Base-by-base conservation (phyloP, 352 stramenopile genomes). In the Phytophthora podocarpi region DNA sequence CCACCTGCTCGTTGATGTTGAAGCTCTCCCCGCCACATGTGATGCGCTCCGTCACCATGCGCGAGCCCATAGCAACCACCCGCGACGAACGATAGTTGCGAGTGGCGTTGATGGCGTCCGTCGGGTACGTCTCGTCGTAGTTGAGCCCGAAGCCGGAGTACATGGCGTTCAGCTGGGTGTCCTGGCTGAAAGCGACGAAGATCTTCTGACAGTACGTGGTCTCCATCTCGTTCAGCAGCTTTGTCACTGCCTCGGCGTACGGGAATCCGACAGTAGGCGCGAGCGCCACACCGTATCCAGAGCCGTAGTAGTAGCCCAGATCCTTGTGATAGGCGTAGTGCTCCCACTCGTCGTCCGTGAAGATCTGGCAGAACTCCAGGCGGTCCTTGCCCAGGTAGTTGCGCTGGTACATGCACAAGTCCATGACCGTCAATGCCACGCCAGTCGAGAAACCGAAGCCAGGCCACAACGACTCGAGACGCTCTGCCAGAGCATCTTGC, bases 321-420 rank as follows among this genome's bases (percentile, higher is more conserved):
- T 83, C 76, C 48, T 80, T 81, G 57, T 80, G 58, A 60, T 86
- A 86, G 12, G 34, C 74, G 54, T 86, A 86, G 42, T 70, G 57
- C 34, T 72, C 32, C 76, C 76, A 86, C 54, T 86, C 76, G 12
- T 83, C 68, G 56, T 86, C 76, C 13, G 74, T 78, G 62, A 83
- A 86, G 47, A 86, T 53, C 30, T 58, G 30, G 31, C 76, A 86
- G 64, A 83, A 82, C 50, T 72, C 58, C 4, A 70, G 42, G 53
- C 70, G 43, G 40, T 61, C 52, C 51, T 83, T 82, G 47, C 67
- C 66, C 11, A 77, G 41, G 23, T 78, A 70, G 42, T 83, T 83
- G 36, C 72, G 72, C 56, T 86, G 68, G 60, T 83, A 86, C 64
- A 76, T 80, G 58, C 76, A 86, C 32, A 86, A 53, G 58, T 86